These are phyloP conservation scores for Skeletonema menzelii DNA, from an alignment of 108 stramenopile species.

Conservation along the genomic window DNA sequence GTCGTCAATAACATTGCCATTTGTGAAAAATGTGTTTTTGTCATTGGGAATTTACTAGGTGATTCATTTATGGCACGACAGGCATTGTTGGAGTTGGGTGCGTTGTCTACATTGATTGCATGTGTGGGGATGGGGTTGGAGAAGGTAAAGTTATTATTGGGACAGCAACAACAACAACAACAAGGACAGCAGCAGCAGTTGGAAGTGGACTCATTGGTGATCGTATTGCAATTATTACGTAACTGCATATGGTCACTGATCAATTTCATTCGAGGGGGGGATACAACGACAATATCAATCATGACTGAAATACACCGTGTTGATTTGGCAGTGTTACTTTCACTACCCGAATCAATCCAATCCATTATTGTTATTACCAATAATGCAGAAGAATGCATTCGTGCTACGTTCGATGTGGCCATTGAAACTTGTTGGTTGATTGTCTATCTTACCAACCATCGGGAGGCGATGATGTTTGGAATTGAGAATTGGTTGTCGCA, in stretches of 20 bases:
- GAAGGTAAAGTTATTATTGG: background rate
- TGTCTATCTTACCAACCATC: conserved; percentile 9
- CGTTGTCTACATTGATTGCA: conserved; percentile 14
- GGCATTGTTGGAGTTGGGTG: conserved; percentile 4
- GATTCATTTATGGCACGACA: conserved; percentile 27
- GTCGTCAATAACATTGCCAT: conserved; percentile 2
- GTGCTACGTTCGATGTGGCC: conserved; percentile 18
- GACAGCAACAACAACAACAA: background rate
- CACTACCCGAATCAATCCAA: background rate
- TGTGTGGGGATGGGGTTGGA: conserved; percentile 13
- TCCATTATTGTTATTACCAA: background rate
- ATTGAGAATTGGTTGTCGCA: background rate
- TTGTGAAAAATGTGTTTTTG: conserved; percentile 21
- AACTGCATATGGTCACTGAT: conserved; percentile 31
- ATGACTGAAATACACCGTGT: background rate
- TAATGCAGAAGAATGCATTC: conserved; percentile 8
- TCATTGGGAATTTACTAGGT: conserved; percentile 25
- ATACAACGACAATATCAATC: background rate
- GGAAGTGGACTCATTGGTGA: background rate
- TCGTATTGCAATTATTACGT: conserved; percentile 13
- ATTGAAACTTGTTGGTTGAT: conserved; percentile 42
- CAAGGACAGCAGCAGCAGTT: background rate
- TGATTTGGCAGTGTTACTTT: conserved; percentile 2
- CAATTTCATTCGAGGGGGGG: conserved; percentile 26
- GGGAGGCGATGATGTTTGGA: conserved; percentile 14